Evolutionary conservation across 225 moss, liverwort and hornwort species (phyloP).

Genomic region (Polytrichum commune): DNA sequence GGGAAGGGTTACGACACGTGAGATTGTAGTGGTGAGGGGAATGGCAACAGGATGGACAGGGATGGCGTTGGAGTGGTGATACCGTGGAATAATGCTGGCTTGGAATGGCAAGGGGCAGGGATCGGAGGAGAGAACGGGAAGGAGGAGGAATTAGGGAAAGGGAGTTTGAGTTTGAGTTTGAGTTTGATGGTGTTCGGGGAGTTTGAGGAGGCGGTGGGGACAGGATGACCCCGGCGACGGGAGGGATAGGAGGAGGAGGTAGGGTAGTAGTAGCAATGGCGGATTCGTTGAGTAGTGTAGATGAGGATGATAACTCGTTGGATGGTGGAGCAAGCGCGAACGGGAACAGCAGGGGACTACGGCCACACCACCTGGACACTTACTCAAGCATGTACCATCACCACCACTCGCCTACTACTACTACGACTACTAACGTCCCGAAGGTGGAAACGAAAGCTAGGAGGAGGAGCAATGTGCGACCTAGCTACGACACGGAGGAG

Average conservation of each 20-base stretch:
- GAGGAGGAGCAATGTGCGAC: slow-evolving; percentile 70
- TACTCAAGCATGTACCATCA: slow-evolving; percentile 38
- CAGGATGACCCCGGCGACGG: slow-evolving; percentile 31
- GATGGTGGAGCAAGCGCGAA: slow-evolving; percentile 53
- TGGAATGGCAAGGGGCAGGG: too few relatives aligned
- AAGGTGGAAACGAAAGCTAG: slow-evolving; percentile 71
- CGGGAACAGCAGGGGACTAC: slow-evolving; percentile 35
- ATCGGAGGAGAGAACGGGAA: too few relatives aligned
- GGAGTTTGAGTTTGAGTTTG: not conserved
- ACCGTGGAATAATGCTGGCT: too few relatives aligned
- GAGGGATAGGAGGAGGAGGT: slow-evolving; percentile 25
- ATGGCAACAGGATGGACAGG: too few relatives aligned
- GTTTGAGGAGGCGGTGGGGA: too few relatives aligned
- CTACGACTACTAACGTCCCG: slow-evolving; percentile 18
- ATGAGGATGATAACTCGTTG: slow-evolving; percentile 75
- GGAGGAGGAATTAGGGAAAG: slow-evolving; percentile 14
- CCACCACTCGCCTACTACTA: slow-evolving; percentile 26
- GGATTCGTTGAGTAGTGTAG: slow-evolving; percentile 78
- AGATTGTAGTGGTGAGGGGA: too few relatives aligned
- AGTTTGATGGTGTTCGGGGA: too few relatives aligned
- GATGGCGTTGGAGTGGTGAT: too few relatives aligned
- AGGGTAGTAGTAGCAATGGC: slow-evolving; percentile 45
- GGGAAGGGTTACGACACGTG: too few relatives aligned
- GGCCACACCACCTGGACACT: slow-evolving; percentile 46
- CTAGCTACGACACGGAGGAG: slow-evolving; percentile 72